Percentiles rank a stretch among this genome's conserved stretches.
phyloP scores from a whole-genome alignment of 306 rosid species.

The Cicer pinnatifidum region DNA sequence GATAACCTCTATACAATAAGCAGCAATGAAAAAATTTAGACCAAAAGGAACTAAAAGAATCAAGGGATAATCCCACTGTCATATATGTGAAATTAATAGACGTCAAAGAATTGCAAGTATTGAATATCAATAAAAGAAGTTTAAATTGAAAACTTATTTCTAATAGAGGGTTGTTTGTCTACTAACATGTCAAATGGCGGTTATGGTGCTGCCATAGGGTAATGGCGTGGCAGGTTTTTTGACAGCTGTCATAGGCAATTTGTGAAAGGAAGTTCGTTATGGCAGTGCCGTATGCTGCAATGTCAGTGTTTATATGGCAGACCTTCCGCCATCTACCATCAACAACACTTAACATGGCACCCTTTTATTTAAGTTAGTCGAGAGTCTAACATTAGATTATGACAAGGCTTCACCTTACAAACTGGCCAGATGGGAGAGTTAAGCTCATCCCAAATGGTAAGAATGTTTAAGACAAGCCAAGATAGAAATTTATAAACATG shows the following conservation, averaged over 20 bases:
- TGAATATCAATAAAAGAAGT: slow-evolving; percentile 10
- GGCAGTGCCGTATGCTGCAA: too few species aligned
- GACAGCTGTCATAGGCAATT: too few species aligned
- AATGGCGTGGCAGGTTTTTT: too few species aligned
- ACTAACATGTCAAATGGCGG: neutral
- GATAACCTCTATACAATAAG: slow-evolving; percentile 65
- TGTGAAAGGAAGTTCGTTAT: too few species aligned
- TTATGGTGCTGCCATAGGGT: too few species aligned
- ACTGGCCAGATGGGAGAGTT: neutral
- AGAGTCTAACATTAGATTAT: neutral
- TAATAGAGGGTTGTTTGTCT: slow-evolving; percentile 12
- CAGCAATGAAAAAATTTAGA: slow-evolving; percentile 7
- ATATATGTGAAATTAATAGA: neutral
- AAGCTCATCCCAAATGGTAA: neutral
- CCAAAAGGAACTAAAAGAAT: slow-evolving; percentile 8
- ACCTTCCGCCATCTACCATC: too few species aligned
- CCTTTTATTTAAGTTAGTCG: neutral
- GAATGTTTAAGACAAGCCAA: neutral
- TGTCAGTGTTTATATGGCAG: too few species aligned
- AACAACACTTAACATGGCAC: neutral
- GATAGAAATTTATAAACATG: neutral
- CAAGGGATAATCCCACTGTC: neutral
- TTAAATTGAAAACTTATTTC: slow-evolving; percentile 13
- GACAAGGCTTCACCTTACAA: neutral
- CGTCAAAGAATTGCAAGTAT: neutral